A percentile compares a stretch with the other conserved stretches of the same genome.
These are phyloP conservation scores for Pouteria campechiana DNA, from an alignment of 179 eudicot genomes.

Conservation along the genomic window DNA sequence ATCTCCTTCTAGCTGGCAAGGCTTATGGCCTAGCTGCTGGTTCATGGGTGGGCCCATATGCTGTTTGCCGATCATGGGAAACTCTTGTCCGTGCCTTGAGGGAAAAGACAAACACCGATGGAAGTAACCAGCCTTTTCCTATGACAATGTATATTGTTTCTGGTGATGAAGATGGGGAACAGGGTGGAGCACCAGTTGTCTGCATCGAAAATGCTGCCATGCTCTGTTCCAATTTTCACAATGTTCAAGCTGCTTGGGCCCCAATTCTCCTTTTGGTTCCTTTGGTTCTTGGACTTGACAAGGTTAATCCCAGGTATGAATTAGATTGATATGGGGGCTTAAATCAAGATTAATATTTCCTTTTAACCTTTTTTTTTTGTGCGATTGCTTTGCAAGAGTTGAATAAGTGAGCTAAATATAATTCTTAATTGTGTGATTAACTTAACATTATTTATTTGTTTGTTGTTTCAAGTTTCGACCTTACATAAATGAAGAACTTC, in stretches of 20 bases:
- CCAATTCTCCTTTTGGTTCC: slow-evolving; percentile 87
- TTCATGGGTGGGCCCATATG: slow-evolving; percentile 98
- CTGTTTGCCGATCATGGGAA: slow-evolving; percentile 97
- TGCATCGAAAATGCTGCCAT: slow-evolving; percentile 68
- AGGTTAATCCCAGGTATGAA: slow-evolving; percentile 80
- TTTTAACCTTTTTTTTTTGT: neutral
- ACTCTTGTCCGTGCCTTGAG: slow-evolving; percentile 40
- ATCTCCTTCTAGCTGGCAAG: slow-evolving; percentile 75
- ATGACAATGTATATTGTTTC: slow-evolving; percentile 86
- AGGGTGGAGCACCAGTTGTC: slow-evolving; percentile 97
- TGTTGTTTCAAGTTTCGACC: too few relatives aligned
- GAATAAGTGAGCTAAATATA: too few relatives aligned
- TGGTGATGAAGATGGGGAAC: slow-evolving; percentile 98
- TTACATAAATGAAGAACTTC: too few relatives aligned
- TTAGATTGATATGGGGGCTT: neutral
- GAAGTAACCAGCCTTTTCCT: slow-evolving; percentile 27
- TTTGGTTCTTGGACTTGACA: slow-evolving; percentile 92
- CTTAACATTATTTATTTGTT: too few relatives aligned
- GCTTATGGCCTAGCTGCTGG: slow-evolving; percentile 88
- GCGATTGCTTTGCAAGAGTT: neutral
- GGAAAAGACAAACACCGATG: slow-evolving; percentile 12
- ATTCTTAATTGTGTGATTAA: too few relatives aligned
- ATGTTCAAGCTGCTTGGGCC: slow-evolving; percentile 54
- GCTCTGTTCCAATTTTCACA: slow-evolving; percentile 51
- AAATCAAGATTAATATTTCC: neutral